Evolutionary conservation across 129 eudicot genomes (phyloP), one percentile per base, ranked within the genome.

Genomic region (Logfia minima): DNA sequence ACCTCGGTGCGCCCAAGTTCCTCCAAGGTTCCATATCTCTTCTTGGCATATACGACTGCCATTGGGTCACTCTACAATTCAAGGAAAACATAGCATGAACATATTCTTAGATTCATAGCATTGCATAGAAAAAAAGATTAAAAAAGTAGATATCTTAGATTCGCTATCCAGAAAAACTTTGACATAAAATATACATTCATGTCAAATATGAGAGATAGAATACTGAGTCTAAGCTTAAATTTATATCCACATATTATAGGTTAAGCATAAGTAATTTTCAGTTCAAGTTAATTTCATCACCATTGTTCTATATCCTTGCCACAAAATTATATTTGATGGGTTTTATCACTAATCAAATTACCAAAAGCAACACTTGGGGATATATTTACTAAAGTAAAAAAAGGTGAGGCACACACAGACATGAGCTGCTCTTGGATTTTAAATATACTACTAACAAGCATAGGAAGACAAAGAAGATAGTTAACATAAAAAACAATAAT

Each of bases 1-100:
- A 95, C 99, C 77, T 95, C 99, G 29, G 99, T 89, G 18, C 99
- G 92, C 34, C 99, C 99, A 83, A 95, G 81, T 85, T 95, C 96
- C 76, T 92, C 88, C 34, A 92, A 82, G 63, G 66, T 82, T 75
- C 97, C 97, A 67, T 88, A 87, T 75, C 76, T 85, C 83, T 69
- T 92, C 86, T 86, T 88, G 70, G 67, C 68, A 78, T 81, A 95
- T 48, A 86, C 90, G 31, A 95, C 90, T 43, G 90, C 92, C 89
- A 95, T 95, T 10, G 97, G 99, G 86, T 95, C 99, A 81, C 99
- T 95, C 99, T 95, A 83, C 66, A 82, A 52, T 23, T 61, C 32
- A 32, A 74, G 37, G 31, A 23, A 68, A 80, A 4, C n/a, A 79
- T 78, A 67, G 37, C 26, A 73, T 73, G 69, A 45, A 75, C 35